Evolutionary conservation across 345 rosid species (phyloP).

Genomic region (Ceriops tagal): DNA sequence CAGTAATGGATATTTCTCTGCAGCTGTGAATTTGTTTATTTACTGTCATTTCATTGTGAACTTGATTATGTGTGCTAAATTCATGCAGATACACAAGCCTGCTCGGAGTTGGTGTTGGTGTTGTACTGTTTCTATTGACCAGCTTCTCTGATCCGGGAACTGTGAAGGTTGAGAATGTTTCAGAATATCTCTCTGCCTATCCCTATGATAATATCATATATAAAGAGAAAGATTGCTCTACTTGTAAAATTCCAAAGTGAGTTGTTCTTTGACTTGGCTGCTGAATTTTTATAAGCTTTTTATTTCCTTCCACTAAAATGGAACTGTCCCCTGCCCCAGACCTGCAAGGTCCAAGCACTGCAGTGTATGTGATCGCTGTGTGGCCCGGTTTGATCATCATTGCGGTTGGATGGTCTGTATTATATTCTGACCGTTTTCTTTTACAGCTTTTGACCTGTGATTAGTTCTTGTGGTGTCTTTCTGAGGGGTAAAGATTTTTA

Average conservation of each 20-base stretch:
- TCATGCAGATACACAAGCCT: constrained; percentile 67
- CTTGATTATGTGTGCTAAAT: constrained; percentile 9
- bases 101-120: constrained; percentile 64
- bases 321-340: constrained; percentile 37
- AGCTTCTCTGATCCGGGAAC: constrained; percentile 95
- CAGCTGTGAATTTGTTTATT: constrained; percentile 8
- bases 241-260: constrained; percentile 82
- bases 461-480: background rate
- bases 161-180: constrained; percentile 63
- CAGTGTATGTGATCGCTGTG: constrained; percentile 85
- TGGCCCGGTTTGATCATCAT: constrained; percentile 96
- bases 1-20: constrained; percentile 7
- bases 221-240: constrained; percentile 71
- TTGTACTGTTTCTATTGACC: constrained; percentile 65
- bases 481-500: background rate
- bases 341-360: constrained; percentile 98
- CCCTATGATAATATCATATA: constrained; percentile 76
- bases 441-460: background rate
- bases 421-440: constrained; percentile 6
- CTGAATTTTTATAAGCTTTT: background rate
- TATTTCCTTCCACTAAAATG: background rate
- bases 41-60: background rate
- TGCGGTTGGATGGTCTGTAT: constrained; percentile 93
- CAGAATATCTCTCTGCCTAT: constrained; percentile 60
- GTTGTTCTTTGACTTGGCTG: constrained; percentile 31